Evolutionary conservation across 2,329 filamentous ascomycete genomes (phyloP), one percentile per base, ranked within the genome.

Genomic region (Curvularia verruculosa): DNA sequence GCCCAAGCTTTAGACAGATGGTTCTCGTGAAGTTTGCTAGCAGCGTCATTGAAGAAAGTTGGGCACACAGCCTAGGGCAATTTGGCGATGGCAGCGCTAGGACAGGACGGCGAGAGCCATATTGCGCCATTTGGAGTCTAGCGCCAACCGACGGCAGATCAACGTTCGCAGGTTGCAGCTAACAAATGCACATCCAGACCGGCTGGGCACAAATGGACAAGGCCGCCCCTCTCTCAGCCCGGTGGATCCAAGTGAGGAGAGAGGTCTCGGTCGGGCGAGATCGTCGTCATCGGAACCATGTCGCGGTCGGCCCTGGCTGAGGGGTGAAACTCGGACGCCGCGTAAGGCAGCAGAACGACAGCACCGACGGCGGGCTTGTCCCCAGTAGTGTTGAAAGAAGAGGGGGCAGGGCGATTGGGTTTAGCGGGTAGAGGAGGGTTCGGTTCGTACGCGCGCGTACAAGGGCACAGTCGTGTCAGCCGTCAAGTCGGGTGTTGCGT

Each of bases 261-360:
- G 41, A 52, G 41, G 60, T 56, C 44, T 55, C 58, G 60, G 60
- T 58, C 55, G 44, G 50, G 59, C 54, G 47, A 54, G 49, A 60
- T 54, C 26, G 55, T 53, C 52, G 45, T 47, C 12, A 29, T 45
- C 21, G 28, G 26, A 36, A n/a, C 5, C 19, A 9, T 21, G 40
- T 43, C 40, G 26, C 36, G 18, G 23, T 59, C 48, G 60, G 39
- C 37, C 51, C 49, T 56, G 49, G 19, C 26, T 29, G 43, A n/a
- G 54, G 53, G 60, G 55, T 53, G 60, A 65, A 65, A 62, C 60
- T 21, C 37, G 31, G 46, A 48, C 47, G 40, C 51, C 46, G 37
- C 51, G 39, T 41, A 41, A 52, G 31, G 56, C 51, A 52, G 56
- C 51, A 52, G 55, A 45, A 49, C 43, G 47, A 48, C 53, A 29